Conservation (phyloP, 2,329 filamentous ascomycete genomes). For the Eutypa lata region DNA sequence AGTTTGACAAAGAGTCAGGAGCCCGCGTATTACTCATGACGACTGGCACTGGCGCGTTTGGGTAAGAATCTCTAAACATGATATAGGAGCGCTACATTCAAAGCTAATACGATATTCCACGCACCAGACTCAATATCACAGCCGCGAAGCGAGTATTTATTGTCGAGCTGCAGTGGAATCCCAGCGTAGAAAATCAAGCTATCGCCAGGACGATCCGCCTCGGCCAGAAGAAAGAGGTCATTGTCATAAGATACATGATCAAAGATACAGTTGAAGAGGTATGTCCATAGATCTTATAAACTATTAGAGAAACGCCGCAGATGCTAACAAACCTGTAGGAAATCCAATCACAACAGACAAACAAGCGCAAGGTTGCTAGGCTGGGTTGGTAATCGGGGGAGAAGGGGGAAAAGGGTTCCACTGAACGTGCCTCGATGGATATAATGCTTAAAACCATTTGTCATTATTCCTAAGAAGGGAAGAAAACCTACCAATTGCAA, state of each 20-base stretch:
- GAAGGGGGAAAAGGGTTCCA: too few relatives aligned
- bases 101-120: too few relatives aligned
- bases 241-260: slow-evolving; percentile 43
- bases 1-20: slow-evolving; percentile 29
- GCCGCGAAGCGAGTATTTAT: slow-evolving; percentile 47
- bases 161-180: slow-evolving; percentile 54
- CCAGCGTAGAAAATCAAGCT: slow-evolving; percentile 48
- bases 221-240: slow-evolving; percentile 40
- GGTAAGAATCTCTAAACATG: slow-evolving; percentile 29
- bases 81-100: too few relatives aligned
- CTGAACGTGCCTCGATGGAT: too few relatives aligned
- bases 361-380: neutral
- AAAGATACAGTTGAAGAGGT: slow-evolving; percentile 42
- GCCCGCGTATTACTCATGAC: slow-evolving; percentile 48
- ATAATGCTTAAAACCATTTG: too few relatives aligned
- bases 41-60: slow-evolving; percentile 47
- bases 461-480: too few relatives aligned
- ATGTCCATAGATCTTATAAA: slow-evolving; percentile 6
- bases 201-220: slow-evolving; percentile 45
- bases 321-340: neutral
- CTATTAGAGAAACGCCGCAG: too few relatives aligned
- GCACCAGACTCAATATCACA: slow-evolving; percentile 48
- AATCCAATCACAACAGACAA: neutral
- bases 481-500: too few relatives aligned
- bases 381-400: neutral